These are phyloP conservation scores for Cruciata laevipes DNA, from an alignment of 257 asterid genomes.

Conservation along the genomic window DNA sequence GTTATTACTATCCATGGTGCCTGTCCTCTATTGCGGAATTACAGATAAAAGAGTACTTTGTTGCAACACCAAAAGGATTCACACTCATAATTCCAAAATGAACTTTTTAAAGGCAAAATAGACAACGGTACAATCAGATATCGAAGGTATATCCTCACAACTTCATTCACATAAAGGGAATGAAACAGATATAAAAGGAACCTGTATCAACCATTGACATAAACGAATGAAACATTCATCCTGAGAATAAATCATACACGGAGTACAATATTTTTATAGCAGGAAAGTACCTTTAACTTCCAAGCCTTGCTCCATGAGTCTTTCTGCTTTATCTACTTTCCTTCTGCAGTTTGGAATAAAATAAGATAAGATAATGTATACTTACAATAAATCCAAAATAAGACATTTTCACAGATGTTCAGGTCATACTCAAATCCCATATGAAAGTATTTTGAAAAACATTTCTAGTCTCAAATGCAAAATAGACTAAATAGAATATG, in stretches of 20 bases:
- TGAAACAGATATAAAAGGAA: not conserved
- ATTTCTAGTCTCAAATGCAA: not conserved
- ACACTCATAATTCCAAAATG: too few relatives aligned
- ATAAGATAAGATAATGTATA: not conserved
- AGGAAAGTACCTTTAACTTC: slow-evolving; percentile 64
- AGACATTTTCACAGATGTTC: too few relatives aligned
- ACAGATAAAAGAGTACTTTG: too few relatives aligned
- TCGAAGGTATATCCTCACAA: not conserved
- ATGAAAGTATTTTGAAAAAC: not conserved
- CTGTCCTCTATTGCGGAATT: too few relatives aligned
- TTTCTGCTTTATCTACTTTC: slow-evolving; percentile 76
- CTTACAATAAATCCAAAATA: not conserved
- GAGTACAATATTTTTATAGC: not conserved
- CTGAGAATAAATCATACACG: slow-evolving; percentile 9
- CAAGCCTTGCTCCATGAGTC: slow-evolving; percentile 72
- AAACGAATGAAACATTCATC: not conserved
- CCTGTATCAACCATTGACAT: not conserved
- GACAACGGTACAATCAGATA: not conserved
- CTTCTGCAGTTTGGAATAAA: slow-evolving; percentile 38
- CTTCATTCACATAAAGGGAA: not conserved
- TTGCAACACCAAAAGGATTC: too few relatives aligned
- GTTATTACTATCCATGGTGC: too few relatives aligned
- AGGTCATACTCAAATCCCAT: not conserved
- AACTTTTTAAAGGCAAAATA: too few relatives aligned
- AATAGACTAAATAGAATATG: not conserved